Conservation (phyloP, 805 yeast species). For the Debaryomyces prosopidis region DNA sequence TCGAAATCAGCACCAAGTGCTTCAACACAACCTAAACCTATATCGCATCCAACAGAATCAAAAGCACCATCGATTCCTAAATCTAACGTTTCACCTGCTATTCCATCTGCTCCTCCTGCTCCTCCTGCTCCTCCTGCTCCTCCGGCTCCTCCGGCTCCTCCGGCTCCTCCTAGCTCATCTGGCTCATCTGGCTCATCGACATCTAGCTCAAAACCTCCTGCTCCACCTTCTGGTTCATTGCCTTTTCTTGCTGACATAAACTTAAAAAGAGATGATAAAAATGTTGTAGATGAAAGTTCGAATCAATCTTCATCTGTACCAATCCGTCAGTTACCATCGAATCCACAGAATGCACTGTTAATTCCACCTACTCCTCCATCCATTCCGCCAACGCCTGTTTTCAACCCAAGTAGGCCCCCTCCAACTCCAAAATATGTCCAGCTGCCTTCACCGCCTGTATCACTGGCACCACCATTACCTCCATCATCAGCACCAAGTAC, state of each 20-base stretch:
- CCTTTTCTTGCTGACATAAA: conserved; percentile 64
- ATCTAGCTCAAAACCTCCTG: conserved; percentile 19
- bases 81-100: conserved; percentile 14
- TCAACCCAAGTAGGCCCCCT: conserved; percentile 7
- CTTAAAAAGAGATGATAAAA: conserved; percentile 50
- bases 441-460: conserved; percentile 18
- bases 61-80: conserved; percentile 3
- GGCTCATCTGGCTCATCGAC: conserved; percentile 4
- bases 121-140: conserved; percentile 16
- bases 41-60: conserved; percentile 12
- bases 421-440: conserved; percentile 9
- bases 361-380: conserved; percentile 16
- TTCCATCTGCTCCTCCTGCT: conserved; percentile 17
- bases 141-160: conserved; percentile 12
- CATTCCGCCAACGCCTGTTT: conserved; percentile 7
- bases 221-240: conserved; percentile 28
- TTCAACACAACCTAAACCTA: conserved; percentile 14
- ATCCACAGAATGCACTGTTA: conserved; percentile 17
- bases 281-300: conserved; percentile 43
- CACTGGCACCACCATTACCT: conserved; percentile 19
- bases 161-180: conserved; percentile 9
- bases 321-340: conserved; percentile 11
- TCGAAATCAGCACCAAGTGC: conserved; percentile 14
- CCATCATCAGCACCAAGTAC: conserved; percentile 14
- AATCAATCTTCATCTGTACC: conserved; percentile 15